A percentile compares a stretch with the other conserved stretches of the same genome.
phyloP scores from a whole-genome alignment of 1,284 basidiomycete genomes.

The Moniliophthora roreri region DNA sequence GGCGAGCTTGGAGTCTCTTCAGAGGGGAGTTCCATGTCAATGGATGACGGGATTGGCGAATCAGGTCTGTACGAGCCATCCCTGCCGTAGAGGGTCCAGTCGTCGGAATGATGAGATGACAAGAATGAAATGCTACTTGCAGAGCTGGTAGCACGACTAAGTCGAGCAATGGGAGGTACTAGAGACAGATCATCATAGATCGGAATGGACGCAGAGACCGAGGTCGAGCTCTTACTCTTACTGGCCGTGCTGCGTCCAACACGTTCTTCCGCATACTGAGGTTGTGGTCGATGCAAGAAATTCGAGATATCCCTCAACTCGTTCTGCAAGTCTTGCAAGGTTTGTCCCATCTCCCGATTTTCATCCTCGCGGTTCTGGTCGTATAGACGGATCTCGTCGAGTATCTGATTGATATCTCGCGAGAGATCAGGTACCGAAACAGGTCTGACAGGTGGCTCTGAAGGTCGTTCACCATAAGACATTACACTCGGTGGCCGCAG shows the following conservation, averaged over 20 bases:
- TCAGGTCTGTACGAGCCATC: neutral
- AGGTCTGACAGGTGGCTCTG: no score
- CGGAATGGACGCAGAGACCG: no score
- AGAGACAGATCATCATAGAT: no score
- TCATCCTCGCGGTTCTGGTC: slow-evolving; percentile 61
- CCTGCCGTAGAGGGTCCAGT: slow-evolving; percentile 28
- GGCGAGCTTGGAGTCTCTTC: no score
- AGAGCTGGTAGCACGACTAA: slow-evolving; percentile 38
- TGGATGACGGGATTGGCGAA: slow-evolving; percentile 10
- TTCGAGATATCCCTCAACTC: slow-evolving; percentile 61
- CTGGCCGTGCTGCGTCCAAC: slow-evolving; percentile 29
- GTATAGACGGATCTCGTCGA: slow-evolving; percentile 63
- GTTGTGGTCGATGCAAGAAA: slow-evolving; percentile 31
- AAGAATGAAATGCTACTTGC: slow-evolving; percentile 61
- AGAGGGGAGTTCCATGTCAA: neutral
- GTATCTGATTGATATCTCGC: slow-evolving; percentile 65
- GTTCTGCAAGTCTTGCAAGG: slow-evolving; percentile 59
- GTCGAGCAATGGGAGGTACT: neutral
- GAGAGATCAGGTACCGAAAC: slow-evolving; percentile 44
- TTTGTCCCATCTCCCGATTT: slow-evolving; percentile 56
- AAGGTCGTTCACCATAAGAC: slow-evolving; percentile 21
- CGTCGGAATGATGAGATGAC: slow-evolving; percentile 77
- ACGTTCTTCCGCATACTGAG: slow-evolving; percentile 13
- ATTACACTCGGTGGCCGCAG: slow-evolving; percentile 10
- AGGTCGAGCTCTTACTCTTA: slow-evolving; percentile 6